A percentile compares a stretch with the other conserved stretches of the same genome.
These are phyloP conservation scores for Suhomyces yuchorum DNA, from an alignment of 1,139 yeast genomes.

Conservation along the genomic window DNA sequence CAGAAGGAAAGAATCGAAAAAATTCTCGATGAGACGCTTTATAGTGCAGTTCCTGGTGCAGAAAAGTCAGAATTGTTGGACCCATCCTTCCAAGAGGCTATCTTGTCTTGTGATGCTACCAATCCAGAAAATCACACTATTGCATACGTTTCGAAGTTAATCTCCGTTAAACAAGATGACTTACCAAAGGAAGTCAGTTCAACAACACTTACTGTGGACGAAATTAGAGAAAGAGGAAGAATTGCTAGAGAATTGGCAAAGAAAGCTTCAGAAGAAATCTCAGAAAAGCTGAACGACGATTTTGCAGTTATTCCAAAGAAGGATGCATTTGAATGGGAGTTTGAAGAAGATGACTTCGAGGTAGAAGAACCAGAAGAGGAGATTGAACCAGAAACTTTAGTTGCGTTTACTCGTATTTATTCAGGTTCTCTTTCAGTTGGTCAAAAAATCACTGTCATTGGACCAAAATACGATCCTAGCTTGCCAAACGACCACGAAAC, in stretches of 20 bases:
- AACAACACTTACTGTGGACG: constrained; percentile 51
- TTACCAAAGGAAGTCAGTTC: constrained; percentile 57
- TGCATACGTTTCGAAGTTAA: constrained; percentile 87
- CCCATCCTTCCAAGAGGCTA: constrained; percentile 50
- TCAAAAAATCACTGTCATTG: constrained; percentile 70
- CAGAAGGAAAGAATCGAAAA: constrained; percentile 72
- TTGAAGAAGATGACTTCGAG: constrained; percentile 39
- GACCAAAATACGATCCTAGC: constrained; percentile 84
- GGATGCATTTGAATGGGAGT: constrained; percentile 50
- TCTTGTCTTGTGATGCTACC: constrained; percentile 60
- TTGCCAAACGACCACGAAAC: constrained; percentile 52
- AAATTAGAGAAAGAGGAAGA: constrained; percentile 66
- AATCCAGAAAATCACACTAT: constrained; percentile 59
- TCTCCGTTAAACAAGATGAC: constrained; percentile 81
- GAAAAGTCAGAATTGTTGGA: constrained; percentile 42
- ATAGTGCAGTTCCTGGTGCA: constrained; percentile 30
- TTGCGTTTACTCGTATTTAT: constrained; percentile 88
- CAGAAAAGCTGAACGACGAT: constrained; percentile 27
- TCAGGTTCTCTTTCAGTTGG: constrained; percentile 82
- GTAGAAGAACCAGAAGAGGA: constrained; percentile 46
- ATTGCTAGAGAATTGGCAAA: constrained; percentile 70
- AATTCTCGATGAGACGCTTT: constrained; percentile 54
- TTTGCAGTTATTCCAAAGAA: constrained; percentile 12
- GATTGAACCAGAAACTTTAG: constrained; percentile 61
- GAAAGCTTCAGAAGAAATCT: constrained; percentile 66